These are phyloP conservation scores for Xerocomellus dryophilus DNA, from an alignment of 768 basidiomycete genomes.

Conservation along the genomic window DNA sequence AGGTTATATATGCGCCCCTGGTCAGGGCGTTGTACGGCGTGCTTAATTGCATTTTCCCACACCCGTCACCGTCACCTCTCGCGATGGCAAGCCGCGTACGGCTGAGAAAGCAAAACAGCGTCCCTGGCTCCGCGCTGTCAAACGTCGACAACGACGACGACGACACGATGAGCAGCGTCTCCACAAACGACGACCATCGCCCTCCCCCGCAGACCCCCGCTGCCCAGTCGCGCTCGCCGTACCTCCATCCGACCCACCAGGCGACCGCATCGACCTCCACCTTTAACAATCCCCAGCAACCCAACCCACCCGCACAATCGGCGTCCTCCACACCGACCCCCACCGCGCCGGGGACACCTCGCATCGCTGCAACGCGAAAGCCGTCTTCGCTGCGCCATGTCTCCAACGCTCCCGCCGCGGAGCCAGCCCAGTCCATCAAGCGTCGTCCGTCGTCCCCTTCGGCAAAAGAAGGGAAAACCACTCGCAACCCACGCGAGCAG, in stretches of 20 bases:
- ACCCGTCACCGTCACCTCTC: slow-evolving; percentile 13
- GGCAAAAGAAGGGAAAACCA: slow-evolving; percentile 22
- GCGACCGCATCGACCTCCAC: slow-evolving; percentile 37
- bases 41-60: slow-evolving; percentile 17
- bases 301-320: not conserved
- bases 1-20: not conserved
- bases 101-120: slow-evolving; percentile 18
- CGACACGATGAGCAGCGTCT: slow-evolving; percentile 23
- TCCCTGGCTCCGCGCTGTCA: slow-evolving; percentile 1
- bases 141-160: slow-evolving; percentile 20
- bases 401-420: slow-evolving; percentile 30
- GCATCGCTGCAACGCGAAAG: slow-evolving; percentile 26
- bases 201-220: slow-evolving; percentile 8
- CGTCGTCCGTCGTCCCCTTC: slow-evolving; percentile 29
- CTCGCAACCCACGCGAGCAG: slow-evolving; percentile 23
- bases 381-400: slow-evolving; percentile 31
- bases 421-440: slow-evolving; percentile 25
- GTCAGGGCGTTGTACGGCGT: no score
- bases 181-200: slow-evolving; percentile 13
- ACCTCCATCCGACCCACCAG: slow-evolving; percentile 35
- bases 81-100: slow-evolving; percentile 26
- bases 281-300: slow-evolving; percentile 28
- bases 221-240: slow-evolving; percentile 35
- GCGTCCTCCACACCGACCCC: slow-evolving; percentile 16
- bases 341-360: slow-evolving; percentile 26